Evolutionary conservation across 108 stramenopile species (phyloP), one percentile per base, ranked within the genome.

Genomic region (Fragilaria radians): DNA sequence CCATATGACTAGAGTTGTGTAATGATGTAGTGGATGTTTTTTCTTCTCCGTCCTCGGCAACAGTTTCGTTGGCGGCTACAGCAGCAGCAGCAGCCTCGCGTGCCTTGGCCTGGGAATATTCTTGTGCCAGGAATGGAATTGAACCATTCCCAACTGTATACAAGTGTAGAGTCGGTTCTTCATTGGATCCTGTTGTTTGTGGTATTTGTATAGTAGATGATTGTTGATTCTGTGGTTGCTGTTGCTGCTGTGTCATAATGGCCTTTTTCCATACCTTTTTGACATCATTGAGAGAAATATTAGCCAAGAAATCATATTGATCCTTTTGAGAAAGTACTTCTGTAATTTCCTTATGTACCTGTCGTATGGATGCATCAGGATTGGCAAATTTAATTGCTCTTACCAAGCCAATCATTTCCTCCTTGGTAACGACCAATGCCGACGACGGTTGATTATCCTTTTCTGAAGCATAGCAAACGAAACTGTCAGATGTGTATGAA

Each of bases 191-290:
- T 14, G 9, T 14, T 5, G 9, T 23, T 70, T 18, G 63, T n/a
- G n/a, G n/a, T n/a, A n/a, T n/a, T 54, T 47, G 18, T 46, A 19
- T 21, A 48, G 1, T 49, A 26, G 7, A 17, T 26, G 1, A 46
- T 30, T 22, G 63, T 7, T 46, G 74, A 52, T 25, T 26, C n/a
- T n/a, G n/a, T n/a, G n/a, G n/a, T 81, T 28, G 80, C 76, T n/a
- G 76, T 78, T 45, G 62, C 72, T 0, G 83, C 78, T 27, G 78
- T 79, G n/a, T n/a, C n/a, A n/a, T n/a, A n/a, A n/a, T n/a, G 0
- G 81, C 85, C 64, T 81, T 82, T 70, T 82, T 86, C 85, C 85
- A 86, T 9, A 76, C 77, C 61, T 83, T 86, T 57, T 83, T 80
- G 59, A 86, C 79, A 49, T 86, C 77, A 48, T 79, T 76, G 22